Percentiles rank a stretch among this genome's conserved stretches.
Evolutionary conservation across 257 asterid genomes (phyloP).

Genomic region (Craterostigma plantagineum): DNA sequence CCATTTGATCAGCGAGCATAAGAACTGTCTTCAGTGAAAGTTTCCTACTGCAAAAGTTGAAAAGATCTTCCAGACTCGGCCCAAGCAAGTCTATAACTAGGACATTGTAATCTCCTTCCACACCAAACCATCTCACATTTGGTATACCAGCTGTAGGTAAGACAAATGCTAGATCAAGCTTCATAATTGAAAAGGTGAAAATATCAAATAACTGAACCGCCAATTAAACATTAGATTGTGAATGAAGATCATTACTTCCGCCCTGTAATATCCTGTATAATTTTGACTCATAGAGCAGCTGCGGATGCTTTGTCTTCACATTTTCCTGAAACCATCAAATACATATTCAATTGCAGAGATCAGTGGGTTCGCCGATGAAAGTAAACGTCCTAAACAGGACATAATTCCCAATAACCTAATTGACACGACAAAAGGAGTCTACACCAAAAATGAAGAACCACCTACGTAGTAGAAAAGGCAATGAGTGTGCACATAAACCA

Average conservation of each 20-base stretch:
- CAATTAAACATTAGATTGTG: slow-evolving; percentile 7
- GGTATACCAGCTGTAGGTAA: slow-evolving; percentile 80
- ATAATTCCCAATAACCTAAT: neutral
- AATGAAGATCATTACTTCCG: slow-evolving; percentile 54
- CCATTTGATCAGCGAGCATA: slow-evolving; percentile 99
- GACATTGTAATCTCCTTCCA: slow-evolving; percentile 90
- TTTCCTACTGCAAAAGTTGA: slow-evolving; percentile 89
- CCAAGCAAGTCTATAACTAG: slow-evolving; percentile 99
- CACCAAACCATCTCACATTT: slow-evolving; percentile 87
- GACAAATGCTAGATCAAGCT: slow-evolving; percentile 7
- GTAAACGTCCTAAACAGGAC: slow-evolving; percentile 2
- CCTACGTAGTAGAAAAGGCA: too few relatives aligned
- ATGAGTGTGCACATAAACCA: too few relatives aligned
- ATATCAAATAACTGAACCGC: slow-evolving; percentile 2
- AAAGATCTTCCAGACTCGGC: slow-evolving; percentile 95
- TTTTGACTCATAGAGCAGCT: slow-evolving; percentile 85
- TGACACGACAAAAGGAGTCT: too few relatives aligned
- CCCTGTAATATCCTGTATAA: slow-evolving; percentile 87
- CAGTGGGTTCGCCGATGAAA: neutral
- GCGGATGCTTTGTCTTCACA: slow-evolving; percentile 94
- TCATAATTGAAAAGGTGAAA: slow-evolving; percentile 7
- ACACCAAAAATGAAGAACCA: too few relatives aligned
- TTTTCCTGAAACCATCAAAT: slow-evolving; percentile 41
- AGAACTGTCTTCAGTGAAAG: slow-evolving; percentile 93
- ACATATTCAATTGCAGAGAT: slow-evolving; percentile 3